A percentile compares a stretch with the other conserved stretches of the same genome.
Evolutionary conservation across 257 asterid genomes (phyloP).

Genomic region (Anisodus acutangulus): DNA sequence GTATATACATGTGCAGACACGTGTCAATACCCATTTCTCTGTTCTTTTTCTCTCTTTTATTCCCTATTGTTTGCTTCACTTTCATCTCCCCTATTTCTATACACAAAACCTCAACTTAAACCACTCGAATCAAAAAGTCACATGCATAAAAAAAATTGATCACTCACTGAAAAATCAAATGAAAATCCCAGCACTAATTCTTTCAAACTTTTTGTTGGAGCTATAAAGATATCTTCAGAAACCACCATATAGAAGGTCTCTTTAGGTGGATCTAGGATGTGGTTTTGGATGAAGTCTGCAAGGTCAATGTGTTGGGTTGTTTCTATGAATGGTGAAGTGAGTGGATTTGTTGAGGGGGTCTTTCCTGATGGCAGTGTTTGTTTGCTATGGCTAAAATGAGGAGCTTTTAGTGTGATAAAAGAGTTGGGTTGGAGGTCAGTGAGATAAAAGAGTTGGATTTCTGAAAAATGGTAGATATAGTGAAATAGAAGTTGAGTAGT

Average conservation of each 20-base stretch:
- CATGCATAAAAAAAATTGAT: neutral
- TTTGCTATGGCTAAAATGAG: neutral
- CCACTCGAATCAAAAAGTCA: neutral
- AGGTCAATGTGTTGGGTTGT: neutral
- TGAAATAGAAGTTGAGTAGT: neutral
- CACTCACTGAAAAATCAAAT: neutral
- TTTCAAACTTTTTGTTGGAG: neutral
- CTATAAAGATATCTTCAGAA: slow-evolving; percentile 6
- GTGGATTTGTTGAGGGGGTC: neutral
- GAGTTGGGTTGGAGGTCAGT: neutral
- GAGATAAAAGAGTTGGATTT: neutral
- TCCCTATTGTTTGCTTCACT: neutral
- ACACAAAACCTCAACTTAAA: neutral
- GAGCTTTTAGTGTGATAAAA: neutral
- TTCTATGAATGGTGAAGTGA: neutral
- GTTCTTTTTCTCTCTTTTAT: neutral
- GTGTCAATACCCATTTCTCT: neutral
- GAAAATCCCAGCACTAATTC: neutral
- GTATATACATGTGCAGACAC: neutral
- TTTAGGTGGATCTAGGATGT: slow-evolving; percentile 10
- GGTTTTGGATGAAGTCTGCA: neutral
- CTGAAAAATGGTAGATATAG: neutral
- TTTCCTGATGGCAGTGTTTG: neutral
- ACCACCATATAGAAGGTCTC: neutral
- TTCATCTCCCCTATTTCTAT: neutral